Percentiles rank a stretch among this genome's conserved stretches.
These are phyloP conservation scores for Petunia secreta DNA, from an alignment of 257 asterid genomes.

Conservation along the genomic window DNA sequence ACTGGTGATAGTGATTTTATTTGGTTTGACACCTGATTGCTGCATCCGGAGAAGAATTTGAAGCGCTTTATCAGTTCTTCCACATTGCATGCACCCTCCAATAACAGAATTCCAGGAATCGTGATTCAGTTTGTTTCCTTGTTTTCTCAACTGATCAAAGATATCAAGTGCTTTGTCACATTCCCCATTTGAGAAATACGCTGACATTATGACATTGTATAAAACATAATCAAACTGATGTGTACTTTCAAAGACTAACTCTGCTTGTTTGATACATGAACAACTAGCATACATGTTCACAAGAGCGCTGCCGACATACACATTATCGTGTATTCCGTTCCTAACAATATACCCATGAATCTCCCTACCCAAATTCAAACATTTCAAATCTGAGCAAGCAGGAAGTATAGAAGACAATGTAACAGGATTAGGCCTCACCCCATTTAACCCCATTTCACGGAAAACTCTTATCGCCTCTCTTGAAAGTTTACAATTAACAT, in stretches of 20 bases:
- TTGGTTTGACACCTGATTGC: constrained; percentile 56
- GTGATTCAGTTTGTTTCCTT: constrained; percentile 44
- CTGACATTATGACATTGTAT: constrained; percentile 70
- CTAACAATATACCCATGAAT: constrained; percentile 61
- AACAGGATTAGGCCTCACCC: constrained; percentile 55
- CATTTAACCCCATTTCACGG: constrained; percentile 54
- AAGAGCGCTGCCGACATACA: constrained; percentile 65
- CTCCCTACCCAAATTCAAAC: constrained; percentile 51
- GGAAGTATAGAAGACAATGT: constrained; percentile 70
- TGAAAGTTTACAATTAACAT: constrained; percentile 59
- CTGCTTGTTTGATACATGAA: constrained; percentile 59
- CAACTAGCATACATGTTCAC: constrained; percentile 74
- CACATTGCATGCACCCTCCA: constrained; percentile 62
- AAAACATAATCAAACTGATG: constrained; percentile 51
- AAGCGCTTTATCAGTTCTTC: constrained; percentile 49
- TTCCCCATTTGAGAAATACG: constrained; percentile 60
- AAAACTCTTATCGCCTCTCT: constrained; percentile 45
- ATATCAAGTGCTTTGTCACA: constrained; percentile 52
- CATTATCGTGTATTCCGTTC: constrained; percentile 58
- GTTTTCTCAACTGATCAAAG: constrained; percentile 53
- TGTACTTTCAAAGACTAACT: constrained; percentile 46
- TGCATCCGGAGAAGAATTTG: constrained; percentile 57
- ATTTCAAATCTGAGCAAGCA: constrained; percentile 69
- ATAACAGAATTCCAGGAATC: constrained; percentile 70
- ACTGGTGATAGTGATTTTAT: constrained; percentile 64